Percentiles rank a stretch among this genome's conserved stretches.
Conservation (phyloP, 441 rosid genomes). For the Isatis lusitanica region DNA sequence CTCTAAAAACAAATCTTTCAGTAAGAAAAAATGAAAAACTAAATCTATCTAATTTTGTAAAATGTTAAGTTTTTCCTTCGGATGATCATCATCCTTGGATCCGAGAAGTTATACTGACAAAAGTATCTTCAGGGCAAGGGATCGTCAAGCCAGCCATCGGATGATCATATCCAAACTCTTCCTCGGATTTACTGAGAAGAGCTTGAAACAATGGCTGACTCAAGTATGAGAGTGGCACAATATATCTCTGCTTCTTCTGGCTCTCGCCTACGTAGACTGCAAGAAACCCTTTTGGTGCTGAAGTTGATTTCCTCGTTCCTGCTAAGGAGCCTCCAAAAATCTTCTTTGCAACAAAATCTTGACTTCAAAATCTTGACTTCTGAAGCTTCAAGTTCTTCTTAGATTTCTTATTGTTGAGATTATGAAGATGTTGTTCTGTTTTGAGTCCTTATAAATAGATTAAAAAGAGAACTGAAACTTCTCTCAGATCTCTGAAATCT, state of each 20-base stretch:
- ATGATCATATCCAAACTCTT: conserved; percentile 55
- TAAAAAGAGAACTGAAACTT: neutral
- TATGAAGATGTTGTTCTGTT: neutral
- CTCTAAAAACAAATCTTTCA: neutral
- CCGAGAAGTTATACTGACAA: conserved; percentile 38
- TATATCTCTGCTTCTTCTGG: conserved; percentile 37
- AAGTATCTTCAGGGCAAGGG: conserved; percentile 46
- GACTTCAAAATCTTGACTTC: neutral
- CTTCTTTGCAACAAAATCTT: conserved; percentile 23
- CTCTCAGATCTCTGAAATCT: neutral
- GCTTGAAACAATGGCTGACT: conserved; percentile 41
- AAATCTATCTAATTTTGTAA: too few relatives aligned
- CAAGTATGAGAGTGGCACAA: conserved; percentile 41
- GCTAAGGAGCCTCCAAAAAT: neutral
- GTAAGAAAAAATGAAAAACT: neutral
- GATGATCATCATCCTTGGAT: conserved; percentile 3
- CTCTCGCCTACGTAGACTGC: conserved; percentile 52
- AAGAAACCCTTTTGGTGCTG: conserved; percentile 43
- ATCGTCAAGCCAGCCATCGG: conserved; percentile 60
- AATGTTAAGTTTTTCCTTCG: neutral
- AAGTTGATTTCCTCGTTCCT: neutral
- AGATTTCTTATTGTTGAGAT: neutral
- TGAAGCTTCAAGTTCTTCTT: neutral
- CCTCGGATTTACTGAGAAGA: conserved; percentile 39
- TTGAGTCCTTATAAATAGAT: neutral